Base-by-base conservation (phyloP, 2,329 filamentous ascomycete species). In the Bretziella fagacearum region DNA sequence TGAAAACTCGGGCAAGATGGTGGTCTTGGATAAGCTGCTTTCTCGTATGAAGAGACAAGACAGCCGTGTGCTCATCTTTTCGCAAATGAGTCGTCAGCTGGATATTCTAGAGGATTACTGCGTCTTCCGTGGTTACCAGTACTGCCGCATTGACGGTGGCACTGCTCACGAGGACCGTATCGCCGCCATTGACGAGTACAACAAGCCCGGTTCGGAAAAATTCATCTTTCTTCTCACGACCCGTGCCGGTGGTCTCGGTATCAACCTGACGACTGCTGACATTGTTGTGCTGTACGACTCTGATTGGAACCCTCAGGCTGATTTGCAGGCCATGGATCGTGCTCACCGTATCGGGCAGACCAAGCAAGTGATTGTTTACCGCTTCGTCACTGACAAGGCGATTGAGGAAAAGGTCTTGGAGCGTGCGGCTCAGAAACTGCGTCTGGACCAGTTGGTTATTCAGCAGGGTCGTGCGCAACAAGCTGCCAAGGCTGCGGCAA, bases 71-170 rank as follows among this genome's bases (percentile, higher is more conserved):
- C 74, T 98, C 48, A 96, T 98, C 56, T 98, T 98, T 66, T 98
- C 91, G 1, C 91, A 98, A 59, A 98, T 98, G 91, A 95, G 87
- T 58, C 84, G 91, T 73, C 72, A 95, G 32, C 68, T 98, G 35
- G 91, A 98, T 59, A 98, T 98, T 46, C 72, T 98, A 13, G 91
- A 98, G 60, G 91, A 98, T 61, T 98, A 98, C 63, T 96, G 89
- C 54, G 86, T 96, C 37, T 94, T 98, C 70, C 76, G 87, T 49
- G 80, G 85, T 26, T 95, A 84, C 65, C 82, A 93, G 53, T 98
- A 98, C 65, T 96, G 87, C 63, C 84, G 91, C 58, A 98, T 98
- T 53, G 91, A 98, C 59, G 91, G 91, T 58, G 80, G 87, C 41
- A 98, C 91, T 11, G 89, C 91, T 1, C 91, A 98, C 56, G 91